phyloP scores from a whole-genome alignment of 2,329 filamentous ascomycete species.

The Phyllosticta citriasiana region DNA sequence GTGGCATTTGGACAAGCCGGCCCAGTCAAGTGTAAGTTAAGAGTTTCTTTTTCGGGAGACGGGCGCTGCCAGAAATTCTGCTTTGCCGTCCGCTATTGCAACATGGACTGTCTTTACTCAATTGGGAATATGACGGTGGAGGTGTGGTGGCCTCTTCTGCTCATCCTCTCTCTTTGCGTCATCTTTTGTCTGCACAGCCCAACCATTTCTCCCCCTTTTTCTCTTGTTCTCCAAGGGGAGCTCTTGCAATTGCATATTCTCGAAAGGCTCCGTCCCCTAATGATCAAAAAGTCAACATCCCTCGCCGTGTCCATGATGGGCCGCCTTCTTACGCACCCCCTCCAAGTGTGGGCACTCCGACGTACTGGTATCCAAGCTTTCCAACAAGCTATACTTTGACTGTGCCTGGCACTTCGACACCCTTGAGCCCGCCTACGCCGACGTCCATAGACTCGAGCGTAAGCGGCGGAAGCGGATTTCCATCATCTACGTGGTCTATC shows the following conservation, averaged over 20 bases:
- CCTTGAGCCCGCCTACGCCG: not conserved
- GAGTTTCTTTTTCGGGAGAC: not conserved
- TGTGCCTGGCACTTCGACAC: not conserved
- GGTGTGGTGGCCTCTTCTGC: not conserved
- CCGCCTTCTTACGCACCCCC: not conserved
- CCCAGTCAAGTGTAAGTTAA: not conserved
- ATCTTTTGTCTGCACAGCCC: not conserved
- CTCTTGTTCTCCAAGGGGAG: not conserved
- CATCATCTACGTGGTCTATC: not conserved
- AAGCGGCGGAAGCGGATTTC: not conserved
- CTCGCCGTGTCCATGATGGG: not conserved
- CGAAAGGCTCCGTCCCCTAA: not conserved
- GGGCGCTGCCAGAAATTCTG: not conserved
- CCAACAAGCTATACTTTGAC: not conserved
- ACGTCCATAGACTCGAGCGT: not conserved
- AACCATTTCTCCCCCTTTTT: not conserved
- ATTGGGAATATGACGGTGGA: not conserved
- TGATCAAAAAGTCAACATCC: not conserved
- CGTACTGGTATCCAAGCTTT: not conserved
- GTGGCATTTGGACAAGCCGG: not conserved
- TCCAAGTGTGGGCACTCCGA: not conserved
- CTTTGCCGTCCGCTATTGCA: not conserved
- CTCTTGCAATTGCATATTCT: not conserved
- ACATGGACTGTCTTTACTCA: not conserved
- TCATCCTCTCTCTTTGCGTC: not conserved